Evolutionary conservation across 768 basidiomycete species (phyloP).

Genomic region (Lentinus tigrinus): DNA sequence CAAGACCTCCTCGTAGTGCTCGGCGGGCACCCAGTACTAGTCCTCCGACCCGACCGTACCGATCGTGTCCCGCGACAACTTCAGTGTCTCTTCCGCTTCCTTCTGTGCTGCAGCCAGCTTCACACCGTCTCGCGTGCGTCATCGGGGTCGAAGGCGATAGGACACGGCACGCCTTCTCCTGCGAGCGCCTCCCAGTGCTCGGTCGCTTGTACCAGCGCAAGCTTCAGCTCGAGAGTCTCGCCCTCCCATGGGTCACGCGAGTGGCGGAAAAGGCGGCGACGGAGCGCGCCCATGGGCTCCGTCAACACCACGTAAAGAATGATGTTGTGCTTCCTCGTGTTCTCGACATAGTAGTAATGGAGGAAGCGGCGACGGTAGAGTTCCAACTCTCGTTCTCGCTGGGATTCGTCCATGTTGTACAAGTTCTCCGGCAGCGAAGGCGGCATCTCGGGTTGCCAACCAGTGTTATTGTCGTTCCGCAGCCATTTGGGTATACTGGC

Average conservation of each 20-base stretch:
- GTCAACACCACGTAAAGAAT: conserved; percentile 39
- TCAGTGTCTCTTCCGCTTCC: conserved; percentile 31
- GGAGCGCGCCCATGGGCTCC: conserved; percentile 37
- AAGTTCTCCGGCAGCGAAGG: conserved; percentile 46
- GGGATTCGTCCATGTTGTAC: conserved; percentile 38
- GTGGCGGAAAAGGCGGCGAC: conserved; percentile 41
- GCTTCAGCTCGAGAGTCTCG: conserved; percentile 47
- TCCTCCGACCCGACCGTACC: conserved; percentile 39
- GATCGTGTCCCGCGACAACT: conserved; percentile 27
- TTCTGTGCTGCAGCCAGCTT: conserved; percentile 33
- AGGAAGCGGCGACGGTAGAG: conserved; percentile 46
- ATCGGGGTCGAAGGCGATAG: conserved; percentile 31
- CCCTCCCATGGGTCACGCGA: conserved; percentile 51
- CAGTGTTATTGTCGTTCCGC: conserved; percentile 46
- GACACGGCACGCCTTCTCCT: conserved; percentile 24
- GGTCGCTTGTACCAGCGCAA: conserved; percentile 38
- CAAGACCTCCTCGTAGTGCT: conserved; percentile 42
- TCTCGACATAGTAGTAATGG: conserved; percentile 48
- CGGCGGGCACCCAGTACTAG: conserved; percentile 45
- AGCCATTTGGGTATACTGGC: conserved; percentile 42
- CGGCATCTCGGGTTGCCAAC: conserved; percentile 36
- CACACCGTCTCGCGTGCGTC: conserved; percentile 43
- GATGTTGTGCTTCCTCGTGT: conserved; percentile 45
- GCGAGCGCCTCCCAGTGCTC: conserved; percentile 24
- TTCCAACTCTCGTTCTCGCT: conserved; percentile 32